phyloP scores from a whole-genome alignment of 1,284 basidiomycete genomes.

The Boletus smithii region DNA sequence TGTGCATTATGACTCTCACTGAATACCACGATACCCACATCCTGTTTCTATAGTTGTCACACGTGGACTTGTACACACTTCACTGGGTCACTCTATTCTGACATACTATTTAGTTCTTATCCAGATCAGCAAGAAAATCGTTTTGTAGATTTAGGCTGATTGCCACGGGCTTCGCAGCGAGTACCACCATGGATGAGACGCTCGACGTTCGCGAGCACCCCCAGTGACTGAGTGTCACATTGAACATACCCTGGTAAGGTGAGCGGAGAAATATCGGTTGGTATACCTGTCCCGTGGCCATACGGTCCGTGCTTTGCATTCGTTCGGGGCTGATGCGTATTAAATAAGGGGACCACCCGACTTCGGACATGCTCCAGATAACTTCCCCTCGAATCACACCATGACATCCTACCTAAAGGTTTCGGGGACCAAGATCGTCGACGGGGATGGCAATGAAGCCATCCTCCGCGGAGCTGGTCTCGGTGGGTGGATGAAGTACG shows the following conservation, averaged over 20 bases:
- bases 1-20: slow-evolving; percentile 32
- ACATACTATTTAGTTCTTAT: slow-evolving; percentile 24
- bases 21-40: slow-evolving; percentile 35
- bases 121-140: slow-evolving; percentile 12
- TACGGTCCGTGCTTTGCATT: no score
- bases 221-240: no score
- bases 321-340: no score
- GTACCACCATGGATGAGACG: no score
- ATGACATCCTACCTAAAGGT: slow-evolving; percentile 48
- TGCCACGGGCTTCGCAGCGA: no score
- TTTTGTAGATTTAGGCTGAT: slow-evolving; percentile 25
- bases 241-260: no score
- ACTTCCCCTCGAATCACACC: neutral
- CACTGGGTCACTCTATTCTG: slow-evolving; percentile 12
- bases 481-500: slow-evolving; percentile 70
- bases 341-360: no score
- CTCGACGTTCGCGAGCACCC: no score
- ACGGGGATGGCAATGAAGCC: slow-evolving; percentile 52
- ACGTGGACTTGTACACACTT: slow-evolving; percentile 29
- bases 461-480: slow-evolving; percentile 65
- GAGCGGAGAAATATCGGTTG: slow-evolving; percentile 15
- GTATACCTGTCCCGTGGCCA: neutral
- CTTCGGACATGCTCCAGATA: no score
- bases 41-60: slow-evolving; percentile 29
- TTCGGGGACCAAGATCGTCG: slow-evolving; percentile 54